These are phyloP conservation scores for Phytophthora pseudosyringae DNA, from an alignment of 352 stramenopile species.

Conservation along the genomic window DNA sequence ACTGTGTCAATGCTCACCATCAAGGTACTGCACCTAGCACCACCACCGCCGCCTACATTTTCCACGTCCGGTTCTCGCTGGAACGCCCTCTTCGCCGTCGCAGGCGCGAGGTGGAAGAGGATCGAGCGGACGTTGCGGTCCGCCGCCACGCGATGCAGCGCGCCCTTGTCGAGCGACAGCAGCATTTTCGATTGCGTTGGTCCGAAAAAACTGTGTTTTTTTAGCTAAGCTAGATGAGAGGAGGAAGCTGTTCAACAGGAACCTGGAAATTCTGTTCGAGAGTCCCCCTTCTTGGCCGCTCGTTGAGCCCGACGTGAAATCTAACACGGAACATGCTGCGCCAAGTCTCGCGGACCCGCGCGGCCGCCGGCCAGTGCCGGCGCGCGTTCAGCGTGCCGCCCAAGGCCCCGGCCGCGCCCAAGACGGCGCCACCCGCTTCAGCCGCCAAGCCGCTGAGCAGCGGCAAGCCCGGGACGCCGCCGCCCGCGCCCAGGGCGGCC, in stretches of 20 bases:
- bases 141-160: conserved; percentile 31
- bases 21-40: neutral
- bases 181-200: too few relatives aligned
- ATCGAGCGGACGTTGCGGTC: conserved; percentile 58
- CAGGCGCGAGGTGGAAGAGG: conserved; percentile 46
- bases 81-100: conserved; percentile 16
- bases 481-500: conserved; percentile 14
- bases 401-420: conserved; percentile 16
- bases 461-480: conserved; percentile 8
- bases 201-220: too few relatives aligned
- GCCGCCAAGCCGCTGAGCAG: conserved; percentile 16
- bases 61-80: conserved; percentile 11
- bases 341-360: conserved; percentile 31
- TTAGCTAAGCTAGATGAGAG: too few relatives aligned
- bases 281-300: conserved; percentile 10
- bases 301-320: conserved; percentile 17
- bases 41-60: conserved; percentile 23
- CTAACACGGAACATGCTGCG: conserved; percentile 30
- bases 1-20: conserved; percentile 7
- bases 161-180: conserved; percentile 22
- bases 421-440: neutral
- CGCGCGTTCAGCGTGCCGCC: conserved; percentile 25
- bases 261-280: neutral
- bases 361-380: conserved; percentile 12
- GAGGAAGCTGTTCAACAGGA: too few relatives aligned